Conservation (phyloP, 306 rosid species). For the Ziziphus jujuba region DNA sequence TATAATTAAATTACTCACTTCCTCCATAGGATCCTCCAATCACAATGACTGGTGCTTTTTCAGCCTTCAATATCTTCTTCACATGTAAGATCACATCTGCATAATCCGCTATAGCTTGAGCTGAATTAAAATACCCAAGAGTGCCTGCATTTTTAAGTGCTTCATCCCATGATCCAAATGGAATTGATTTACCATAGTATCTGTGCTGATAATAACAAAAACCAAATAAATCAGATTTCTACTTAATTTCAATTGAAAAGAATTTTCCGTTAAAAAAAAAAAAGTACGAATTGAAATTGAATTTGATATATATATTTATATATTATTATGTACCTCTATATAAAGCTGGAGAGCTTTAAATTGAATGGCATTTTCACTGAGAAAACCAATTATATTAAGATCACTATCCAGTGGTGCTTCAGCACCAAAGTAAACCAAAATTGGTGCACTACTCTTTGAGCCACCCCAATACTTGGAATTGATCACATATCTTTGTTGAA, state of each 20-base stretch:
- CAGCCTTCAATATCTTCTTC: conserved; percentile 40
- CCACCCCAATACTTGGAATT: conserved; percentile 73
- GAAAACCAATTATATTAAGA: conserved; percentile 38
- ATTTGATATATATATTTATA: not conserved
- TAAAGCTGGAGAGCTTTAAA: conserved; percentile 62
- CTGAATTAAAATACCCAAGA: conserved; percentile 72
- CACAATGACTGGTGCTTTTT: conserved; percentile 61
- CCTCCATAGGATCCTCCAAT: conserved; percentile 88
- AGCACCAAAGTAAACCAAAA: conserved; percentile 65
- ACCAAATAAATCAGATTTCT: not conserved
- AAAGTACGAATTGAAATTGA: not conserved
- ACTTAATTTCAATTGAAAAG: no score
- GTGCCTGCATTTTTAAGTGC: conserved; percentile 59
- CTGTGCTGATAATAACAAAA: conserved; percentile 49
- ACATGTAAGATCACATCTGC: conserved; percentile 52
- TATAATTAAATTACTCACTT: conserved; percentile 46
- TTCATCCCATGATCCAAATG: conserved; percentile 65
- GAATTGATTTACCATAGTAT: conserved; percentile 70
- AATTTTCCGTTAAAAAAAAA: not conserved
- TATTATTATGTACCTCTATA: conserved; percentile 52
- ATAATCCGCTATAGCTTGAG: conserved; percentile 79
- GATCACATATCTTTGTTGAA: conserved; percentile 62
- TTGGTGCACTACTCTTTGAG: conserved; percentile 54
- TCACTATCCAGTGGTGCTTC: conserved; percentile 50
- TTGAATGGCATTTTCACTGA: conserved; percentile 53